Base-by-base conservation (phyloP, 257 asterid species). In the Capsicum chinense region DNA sequence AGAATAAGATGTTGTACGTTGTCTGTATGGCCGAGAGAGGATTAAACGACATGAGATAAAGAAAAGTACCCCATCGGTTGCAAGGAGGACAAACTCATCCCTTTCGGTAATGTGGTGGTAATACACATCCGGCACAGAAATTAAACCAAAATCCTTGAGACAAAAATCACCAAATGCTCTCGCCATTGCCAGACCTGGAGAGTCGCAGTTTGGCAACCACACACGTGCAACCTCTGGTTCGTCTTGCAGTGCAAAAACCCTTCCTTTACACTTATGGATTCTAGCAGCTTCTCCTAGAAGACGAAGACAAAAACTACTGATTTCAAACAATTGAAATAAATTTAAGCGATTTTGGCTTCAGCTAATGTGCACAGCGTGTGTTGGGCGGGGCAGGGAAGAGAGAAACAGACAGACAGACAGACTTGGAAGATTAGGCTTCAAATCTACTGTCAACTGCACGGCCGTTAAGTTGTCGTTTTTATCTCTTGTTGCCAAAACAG, bases 121-220 rank as follows among this genome's bases (percentile, higher is more conserved):
- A 87, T 95, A 97, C 82, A 97, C 94, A 85, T 97, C 99, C 2
- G 99, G 99, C 19, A 90, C 93, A 85, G 99, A 97, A 84, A 97
- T 97, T 83, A 97, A 88, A 68, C 99, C 99, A 74, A 97, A 97
- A 86, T 97, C 98, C 91, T 97, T 97, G 69, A 97, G 90, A 85
- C 99, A 97, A 87, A 97, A 97, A 88, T 97, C 99, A 37, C 99
- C 99, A 81, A 97, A 97, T 37, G 99, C 98, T 90, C 99, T 88
- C 48, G 99, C 99, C 99, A 97, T 97, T 76, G 99, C 99, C 89
- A 97, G 86, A 56, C 99, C 99, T 2, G 99, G 99, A 0, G 99
- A 93, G 83, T 97, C 98, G 16, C 98, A 93, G 66, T 97, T 93
- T 11, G 99, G 99, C 87, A 97, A 90, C 99, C 99, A 97, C 58